These are phyloP conservation scores for Epichloe sibirici DNA, from an alignment of 2,329 filamentous ascomycete species.

Conservation along the genomic window DNA sequence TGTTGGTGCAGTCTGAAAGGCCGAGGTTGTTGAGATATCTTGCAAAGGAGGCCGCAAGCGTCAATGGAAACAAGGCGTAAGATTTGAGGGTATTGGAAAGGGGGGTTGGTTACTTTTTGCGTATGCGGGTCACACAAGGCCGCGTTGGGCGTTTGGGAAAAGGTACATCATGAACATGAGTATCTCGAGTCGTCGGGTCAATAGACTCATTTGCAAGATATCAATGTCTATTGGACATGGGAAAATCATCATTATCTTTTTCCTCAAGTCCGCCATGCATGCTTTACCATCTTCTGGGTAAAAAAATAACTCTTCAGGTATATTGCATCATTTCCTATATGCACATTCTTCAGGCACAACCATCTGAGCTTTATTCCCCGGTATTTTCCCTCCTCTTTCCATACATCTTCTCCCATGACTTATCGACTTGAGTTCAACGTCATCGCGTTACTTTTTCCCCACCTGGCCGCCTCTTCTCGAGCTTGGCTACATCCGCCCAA, in stretches of 20 bases:
- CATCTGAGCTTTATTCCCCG: background rate
- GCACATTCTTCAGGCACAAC: too few species aligned
- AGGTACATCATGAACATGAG: too few species aligned
- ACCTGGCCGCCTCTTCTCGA: slow-evolving; percentile 9
- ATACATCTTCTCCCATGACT: background rate
- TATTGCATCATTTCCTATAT: too few species aligned
- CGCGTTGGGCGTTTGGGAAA: too few species aligned
- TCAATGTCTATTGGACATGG: too few species aligned
- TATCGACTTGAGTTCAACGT: background rate
- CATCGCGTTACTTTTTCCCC: background rate
- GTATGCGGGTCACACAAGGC: background rate
- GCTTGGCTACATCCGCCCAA: slow-evolving; percentile 28
- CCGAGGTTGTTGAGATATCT: background rate
- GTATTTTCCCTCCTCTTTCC: background rate
- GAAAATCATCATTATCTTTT: too few species aligned
- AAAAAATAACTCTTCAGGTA: too few species aligned
- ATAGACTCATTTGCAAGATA: too few species aligned
- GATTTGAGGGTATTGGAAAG: background rate
- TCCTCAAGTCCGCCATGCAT: too few species aligned
- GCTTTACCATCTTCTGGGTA: too few species aligned
- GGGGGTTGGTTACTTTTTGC: background rate
- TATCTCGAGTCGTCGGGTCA: too few species aligned
- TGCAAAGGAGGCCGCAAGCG: background rate
- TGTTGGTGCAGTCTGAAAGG: slow-evolving; percentile 3
- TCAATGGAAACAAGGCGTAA: background rate